Conservation (phyloP, 257 asterid genomes). For the Thymus quinquecostatus region DNA sequence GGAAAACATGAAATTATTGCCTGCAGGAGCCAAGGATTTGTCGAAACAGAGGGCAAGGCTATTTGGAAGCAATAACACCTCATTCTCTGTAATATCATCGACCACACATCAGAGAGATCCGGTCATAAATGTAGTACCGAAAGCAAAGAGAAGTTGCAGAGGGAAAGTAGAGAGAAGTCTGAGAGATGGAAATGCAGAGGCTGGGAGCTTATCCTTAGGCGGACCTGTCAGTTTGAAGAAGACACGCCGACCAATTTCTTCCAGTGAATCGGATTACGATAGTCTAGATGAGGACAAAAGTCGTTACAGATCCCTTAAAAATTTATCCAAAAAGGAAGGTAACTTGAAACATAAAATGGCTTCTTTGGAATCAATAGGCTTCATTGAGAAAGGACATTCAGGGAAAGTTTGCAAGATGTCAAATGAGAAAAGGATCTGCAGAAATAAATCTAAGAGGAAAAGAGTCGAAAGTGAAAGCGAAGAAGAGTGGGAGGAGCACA, state of each 20-base stretch:
- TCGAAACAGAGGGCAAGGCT: constrained; percentile 24
- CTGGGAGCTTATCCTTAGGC: constrained; percentile 26
- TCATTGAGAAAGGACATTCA: constrained; percentile 27
- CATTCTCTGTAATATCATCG: constrained; percentile 28
- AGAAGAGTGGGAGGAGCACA: constrained; percentile 53
- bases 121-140: constrained; percentile 15
- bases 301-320: constrained; percentile 28
- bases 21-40: constrained; percentile 23
- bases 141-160: constrained; percentile 28
- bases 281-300: constrained; percentile 32
- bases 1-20: constrained; percentile 22
- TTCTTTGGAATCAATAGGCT: constrained; percentile 19
- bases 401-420: constrained; percentile 28
- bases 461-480: constrained; percentile 42
- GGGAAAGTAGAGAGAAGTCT: constrained; percentile 34
- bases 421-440: constrained; percentile 29
- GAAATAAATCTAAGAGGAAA: constrained; percentile 27
- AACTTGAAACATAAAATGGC: constrained; percentile 2
- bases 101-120: constrained; percentile 29
- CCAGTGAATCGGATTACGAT: constrained; percentile 35
- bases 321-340: constrained; percentile 25
- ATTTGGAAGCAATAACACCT: constrained; percentile 17
- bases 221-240: constrained; percentile 26
- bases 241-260: constrained; percentile 28
- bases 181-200: constrained; percentile 27